These are phyloP conservation scores for Daedaleopsis sinensis DNA, from an alignment of 768 basidiomycete species.

Conservation along the genomic window DNA sequence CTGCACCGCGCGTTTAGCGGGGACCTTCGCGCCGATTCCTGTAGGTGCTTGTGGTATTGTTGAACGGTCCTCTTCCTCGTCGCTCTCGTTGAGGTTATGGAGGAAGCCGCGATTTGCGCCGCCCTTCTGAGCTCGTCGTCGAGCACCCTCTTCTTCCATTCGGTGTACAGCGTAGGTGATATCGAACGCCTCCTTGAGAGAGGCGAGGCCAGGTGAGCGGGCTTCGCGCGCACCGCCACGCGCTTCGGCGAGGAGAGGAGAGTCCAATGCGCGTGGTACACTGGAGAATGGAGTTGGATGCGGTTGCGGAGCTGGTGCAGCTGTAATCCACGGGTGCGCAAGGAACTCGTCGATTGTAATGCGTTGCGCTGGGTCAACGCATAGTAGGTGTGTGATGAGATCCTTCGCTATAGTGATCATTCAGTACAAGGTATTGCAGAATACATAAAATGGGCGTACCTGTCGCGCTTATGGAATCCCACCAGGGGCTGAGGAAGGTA, in stretches of 20 bases:
- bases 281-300: conserved; percentile 64
- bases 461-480: conserved; percentile 89
- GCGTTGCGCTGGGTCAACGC: conserved; percentile 92
- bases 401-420: conserved; percentile 85
- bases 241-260: conserved; percentile 83
- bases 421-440: background rate
- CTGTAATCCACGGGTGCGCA: conserved; percentile 93
- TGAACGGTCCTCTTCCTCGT: conserved; percentile 62
- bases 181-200: conserved; percentile 97
- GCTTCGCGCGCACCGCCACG: conserved; percentile 62
- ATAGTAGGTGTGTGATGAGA: conserved; percentile 90
- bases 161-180: conserved; percentile 98
- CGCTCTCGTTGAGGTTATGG: conserved; percentile 89
- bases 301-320: conserved; percentile 60
- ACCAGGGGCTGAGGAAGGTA: conserved; percentile 99
- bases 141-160: conserved; percentile 98
- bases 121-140: conserved; percentile 80
- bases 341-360: conserved; percentile 99
- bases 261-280: conserved; percentile 67
- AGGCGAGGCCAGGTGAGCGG: conserved; percentile 89
- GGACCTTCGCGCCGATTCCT: conserved; percentile 34
- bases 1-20: conserved; percentile 31
- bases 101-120: conserved; percentile 85
- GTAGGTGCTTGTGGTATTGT: conserved; percentile 41
- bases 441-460: conserved; percentile 48